Evolutionary conservation across 164 flowering plant species (phyloP).

Genomic region (Vitis amurensis): DNA sequence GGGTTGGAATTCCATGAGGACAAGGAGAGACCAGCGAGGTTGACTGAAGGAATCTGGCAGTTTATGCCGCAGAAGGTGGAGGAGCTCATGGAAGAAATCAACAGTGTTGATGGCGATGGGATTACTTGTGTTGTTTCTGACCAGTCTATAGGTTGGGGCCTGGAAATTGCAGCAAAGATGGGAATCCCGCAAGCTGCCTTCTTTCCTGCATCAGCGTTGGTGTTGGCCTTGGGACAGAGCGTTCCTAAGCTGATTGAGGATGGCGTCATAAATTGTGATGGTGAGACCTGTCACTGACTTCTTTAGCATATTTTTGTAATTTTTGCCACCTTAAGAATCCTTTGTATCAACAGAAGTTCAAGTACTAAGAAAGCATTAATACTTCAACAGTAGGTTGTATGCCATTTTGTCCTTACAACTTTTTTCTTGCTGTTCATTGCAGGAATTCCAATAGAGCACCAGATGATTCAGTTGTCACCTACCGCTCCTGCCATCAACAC

Average conservation of each 20-base stretch:
- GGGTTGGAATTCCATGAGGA: slow-evolving; percentile 19
- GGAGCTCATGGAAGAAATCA: slow-evolving; percentile 16
- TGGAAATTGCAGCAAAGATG: slow-evolving; percentile 26
- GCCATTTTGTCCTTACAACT: background rate
- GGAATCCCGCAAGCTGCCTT: slow-evolving; percentile 18
- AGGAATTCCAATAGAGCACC: slow-evolving; percentile 21
- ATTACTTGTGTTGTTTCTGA: slow-evolving; percentile 31
- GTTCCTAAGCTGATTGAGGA: slow-evolving; percentile 26
- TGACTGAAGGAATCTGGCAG: background rate
- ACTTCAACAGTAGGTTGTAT: too few relatives aligned
- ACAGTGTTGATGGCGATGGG: slow-evolving; percentile 12
- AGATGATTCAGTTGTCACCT: slow-evolving; percentile 26
- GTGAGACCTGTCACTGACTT: slow-evolving; percentile 9
- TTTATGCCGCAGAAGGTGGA: slow-evolving; percentile 15
- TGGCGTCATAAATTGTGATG: slow-evolving; percentile 23
- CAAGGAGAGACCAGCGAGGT: slow-evolving; percentile 9
- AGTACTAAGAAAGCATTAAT: background rate
- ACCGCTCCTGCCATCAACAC: slow-evolving; percentile 26
- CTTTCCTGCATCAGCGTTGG: slow-evolving; percentile 22
- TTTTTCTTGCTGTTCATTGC: background rate
- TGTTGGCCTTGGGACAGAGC: slow-evolving; percentile 15
- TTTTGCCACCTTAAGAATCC: background rate
- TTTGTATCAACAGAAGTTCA: background rate
- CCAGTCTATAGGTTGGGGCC: slow-evolving; percentile 16
- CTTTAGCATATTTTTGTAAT: too few relatives aligned